A percentile compares a stretch with the other conserved stretches of the same genome.
Conservation (phyloP, 2,329 filamentous ascomycete species). For the Diaporthe vexans region DNA sequence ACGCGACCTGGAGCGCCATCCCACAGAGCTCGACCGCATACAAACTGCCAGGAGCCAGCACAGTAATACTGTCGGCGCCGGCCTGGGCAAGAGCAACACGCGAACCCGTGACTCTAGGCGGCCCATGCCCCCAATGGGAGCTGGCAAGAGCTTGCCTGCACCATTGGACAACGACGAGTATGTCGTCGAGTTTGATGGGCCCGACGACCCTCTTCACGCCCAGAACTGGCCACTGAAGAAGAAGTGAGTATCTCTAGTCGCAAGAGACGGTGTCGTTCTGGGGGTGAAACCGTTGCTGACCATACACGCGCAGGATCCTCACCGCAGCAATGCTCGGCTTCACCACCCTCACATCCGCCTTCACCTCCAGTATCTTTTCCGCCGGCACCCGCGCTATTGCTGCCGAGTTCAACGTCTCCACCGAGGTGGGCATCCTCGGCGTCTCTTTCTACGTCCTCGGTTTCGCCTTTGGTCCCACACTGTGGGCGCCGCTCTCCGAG, state of each 20-base stretch:
- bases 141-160: slow-evolving; percentile 81
- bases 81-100: slow-evolving; percentile 53
- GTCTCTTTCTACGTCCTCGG: slow-evolving; percentile 79
- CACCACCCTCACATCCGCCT: slow-evolving; percentile 79
- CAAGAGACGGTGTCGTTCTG: slow-evolving; percentile 33
- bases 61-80: slow-evolving; percentile 76
- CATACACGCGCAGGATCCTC: slow-evolving; percentile 61
- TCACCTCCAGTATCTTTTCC: slow-evolving; percentile 83
- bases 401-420: slow-evolving; percentile 70
- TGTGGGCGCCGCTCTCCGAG: slow-evolving; percentile 83
- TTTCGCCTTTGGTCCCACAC: slow-evolving; percentile 78
- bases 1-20: slow-evolving; percentile 77
- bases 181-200: slow-evolving; percentile 88
- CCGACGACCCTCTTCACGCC: slow-evolving; percentile 85
- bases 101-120: slow-evolving; percentile 64
- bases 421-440: slow-evolving; percentile 74
- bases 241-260: slow-evolving; percentile 68
- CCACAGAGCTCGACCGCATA: slow-evolving; percentile 79
- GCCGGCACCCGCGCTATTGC: slow-evolving; percentile 72
- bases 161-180: slow-evolving; percentile 79
- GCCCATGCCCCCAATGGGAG: slow-evolving; percentile 78
- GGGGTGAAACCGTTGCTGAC: slow-evolving; percentile 36
- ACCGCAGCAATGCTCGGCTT: slow-evolving; percentile 79
- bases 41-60: slow-evolving; percentile 80
- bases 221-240: slow-evolving; percentile 88